Conservation (phyloP, 495 filamentous ascomycete species). For the Hyaloscypha finlandica region DNA sequence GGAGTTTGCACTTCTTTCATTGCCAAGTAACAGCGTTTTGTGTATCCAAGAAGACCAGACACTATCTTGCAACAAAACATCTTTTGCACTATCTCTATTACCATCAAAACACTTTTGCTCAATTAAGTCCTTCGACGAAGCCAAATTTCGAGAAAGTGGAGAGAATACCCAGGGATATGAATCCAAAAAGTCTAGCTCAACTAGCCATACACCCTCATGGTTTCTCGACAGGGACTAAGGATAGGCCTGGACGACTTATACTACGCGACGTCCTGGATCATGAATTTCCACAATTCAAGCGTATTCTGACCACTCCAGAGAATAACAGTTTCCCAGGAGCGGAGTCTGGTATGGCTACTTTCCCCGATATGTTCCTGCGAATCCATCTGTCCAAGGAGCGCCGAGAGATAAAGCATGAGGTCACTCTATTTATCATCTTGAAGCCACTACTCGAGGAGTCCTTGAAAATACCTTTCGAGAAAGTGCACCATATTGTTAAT, state of each 20-base stretch:
- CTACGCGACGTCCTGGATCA: background rate
- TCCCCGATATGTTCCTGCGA: background rate
- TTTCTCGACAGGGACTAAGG: background rate
- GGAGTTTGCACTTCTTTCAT: background rate
- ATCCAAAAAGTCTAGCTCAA: background rate
- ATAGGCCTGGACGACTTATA: background rate
- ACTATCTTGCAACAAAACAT: constrained; percentile 3
- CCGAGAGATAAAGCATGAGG: background rate
- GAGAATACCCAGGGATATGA: background rate
- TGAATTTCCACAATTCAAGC: background rate
- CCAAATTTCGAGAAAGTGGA: background rate
- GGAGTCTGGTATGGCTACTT: background rate
- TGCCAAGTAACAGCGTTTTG: background rate
- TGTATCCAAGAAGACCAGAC: background rate
- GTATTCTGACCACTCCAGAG: background rate
- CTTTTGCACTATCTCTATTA: background rate
- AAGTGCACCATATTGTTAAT: background rate
- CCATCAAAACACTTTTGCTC: background rate
- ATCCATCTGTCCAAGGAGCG: background rate
- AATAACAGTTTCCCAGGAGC: background rate
- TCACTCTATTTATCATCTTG: background rate
- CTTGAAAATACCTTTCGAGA: background rate
- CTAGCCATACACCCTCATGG: background rate
- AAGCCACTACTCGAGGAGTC: background rate
- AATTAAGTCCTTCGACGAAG: background rate